These are phyloP conservation scores for Raddia distichophylla DNA, from an alignment of 176 grass and related monocot species.

Conservation along the genomic window DNA sequence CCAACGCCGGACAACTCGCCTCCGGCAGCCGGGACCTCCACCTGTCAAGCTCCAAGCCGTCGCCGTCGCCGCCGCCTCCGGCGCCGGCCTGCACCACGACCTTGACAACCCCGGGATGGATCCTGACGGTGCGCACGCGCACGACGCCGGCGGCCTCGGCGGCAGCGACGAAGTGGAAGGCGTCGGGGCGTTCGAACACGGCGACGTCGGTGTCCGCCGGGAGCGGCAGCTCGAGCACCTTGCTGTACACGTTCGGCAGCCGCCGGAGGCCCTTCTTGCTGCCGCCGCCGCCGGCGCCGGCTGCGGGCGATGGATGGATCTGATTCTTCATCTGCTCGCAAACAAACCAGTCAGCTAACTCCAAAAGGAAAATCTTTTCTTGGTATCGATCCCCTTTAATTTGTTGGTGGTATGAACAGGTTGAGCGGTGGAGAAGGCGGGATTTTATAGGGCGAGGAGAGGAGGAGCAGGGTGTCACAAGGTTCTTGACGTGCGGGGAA, in stretches of 20 bases:
- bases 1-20: slow-evolving; percentile 49
- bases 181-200: slow-evolving; percentile 54
- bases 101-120: slow-evolving; percentile 70
- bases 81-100: slow-evolving; percentile 53
- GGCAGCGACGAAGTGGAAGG: slow-evolving; percentile 62
- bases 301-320: slow-evolving; percentile 41
- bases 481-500: slow-evolving; percentile 45
- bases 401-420: background rate
- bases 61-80: slow-evolving; percentile 15
- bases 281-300: background rate
- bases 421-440: background rate
- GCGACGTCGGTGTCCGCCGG: slow-evolving; percentile 68
- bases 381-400: no score
- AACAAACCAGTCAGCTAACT: slow-evolving; percentile 10
- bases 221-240: slow-evolving; percentile 87
- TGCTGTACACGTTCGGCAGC: slow-evolving; percentile 82
- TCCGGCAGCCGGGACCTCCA: slow-evolving; percentile 78
- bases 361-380: background rate
- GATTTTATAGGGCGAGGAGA: slow-evolving; percentile 41
- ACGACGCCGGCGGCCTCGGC: slow-evolving; percentile 16
- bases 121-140: slow-evolving; percentile 55
- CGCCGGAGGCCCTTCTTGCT: slow-evolving; percentile 65
- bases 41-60: slow-evolving; percentile 61
- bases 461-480: slow-evolving; percentile 13
- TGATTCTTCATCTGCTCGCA: slow-evolving; percentile 37